Evolutionary conservation across 164 flowering plant genomes (phyloP).

Genomic region (Euptelea pleiosperma): DNA sequence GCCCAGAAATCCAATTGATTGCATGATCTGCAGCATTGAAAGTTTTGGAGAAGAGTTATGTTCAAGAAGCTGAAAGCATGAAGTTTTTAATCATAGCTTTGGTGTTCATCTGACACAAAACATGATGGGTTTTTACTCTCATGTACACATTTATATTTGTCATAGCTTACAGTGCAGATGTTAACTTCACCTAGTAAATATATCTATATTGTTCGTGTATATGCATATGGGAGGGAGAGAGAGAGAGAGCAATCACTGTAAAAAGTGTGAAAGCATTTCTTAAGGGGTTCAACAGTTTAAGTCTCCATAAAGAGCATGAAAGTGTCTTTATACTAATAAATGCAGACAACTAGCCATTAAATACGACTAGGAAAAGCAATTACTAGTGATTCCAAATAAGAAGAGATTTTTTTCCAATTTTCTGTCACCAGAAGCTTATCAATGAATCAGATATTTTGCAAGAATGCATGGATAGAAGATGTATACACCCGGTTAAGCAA

Average conservation of each 20-base stretch:
- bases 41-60: slow-evolving; percentile 6
- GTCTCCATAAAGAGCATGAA: too few relatives aligned
- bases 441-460: background rate
- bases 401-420: background rate
- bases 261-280: background rate
- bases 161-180: background rate
- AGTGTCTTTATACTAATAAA: too few relatives aligned
- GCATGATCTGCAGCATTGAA: slow-evolving; percentile 78
- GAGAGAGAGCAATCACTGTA: background rate
- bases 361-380: background rate
- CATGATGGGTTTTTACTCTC: background rate
- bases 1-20: slow-evolving; percentile 92
- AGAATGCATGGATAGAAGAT: background rate
- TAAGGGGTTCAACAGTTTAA: too few relatives aligned
- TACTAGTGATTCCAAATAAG: background rate
- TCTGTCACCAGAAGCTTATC: background rate
- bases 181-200: background rate
- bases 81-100: background rate
- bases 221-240: background rate
- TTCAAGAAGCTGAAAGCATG: slow-evolving; percentile 4
- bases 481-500: slow-evolving; percentile 1
- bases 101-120: background rate
- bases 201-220: background rate
- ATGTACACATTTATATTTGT: background rate
- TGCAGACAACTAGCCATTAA: background rate